Conservation (phyloP, 495 filamentous ascomycete species). For the Cercophora newfieldiana region DNA sequence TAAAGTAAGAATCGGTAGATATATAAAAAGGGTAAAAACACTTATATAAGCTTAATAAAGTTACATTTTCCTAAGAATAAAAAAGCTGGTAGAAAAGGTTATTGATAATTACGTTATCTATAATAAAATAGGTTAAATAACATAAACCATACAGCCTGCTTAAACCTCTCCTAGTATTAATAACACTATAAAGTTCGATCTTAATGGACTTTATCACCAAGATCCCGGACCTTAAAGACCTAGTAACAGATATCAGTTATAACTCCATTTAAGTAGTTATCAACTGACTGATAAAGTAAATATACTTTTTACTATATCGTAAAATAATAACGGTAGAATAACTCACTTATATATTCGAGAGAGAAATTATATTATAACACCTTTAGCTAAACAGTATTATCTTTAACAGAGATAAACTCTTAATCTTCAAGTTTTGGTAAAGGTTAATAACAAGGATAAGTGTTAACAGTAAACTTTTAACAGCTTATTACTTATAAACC, state of each 20-base stretch:
- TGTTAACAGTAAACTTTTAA: not conserved
- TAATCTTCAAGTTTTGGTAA: too few relatives aligned
- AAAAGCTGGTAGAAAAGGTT: conserved; percentile 1
- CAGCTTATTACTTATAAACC: not conserved
- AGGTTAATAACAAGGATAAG: too few relatives aligned
- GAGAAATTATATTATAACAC: too few relatives aligned
- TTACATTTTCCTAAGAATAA: conserved; percentile 1
- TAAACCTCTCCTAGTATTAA: not conserved
- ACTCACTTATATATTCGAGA: too few relatives aligned
- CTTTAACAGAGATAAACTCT: too few relatives aligned
- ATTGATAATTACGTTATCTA: not conserved
- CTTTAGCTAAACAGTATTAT: too few relatives aligned
- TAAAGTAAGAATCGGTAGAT: too few relatives aligned
- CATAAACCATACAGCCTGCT: conserved; percentile 7
- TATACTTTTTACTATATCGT: not conserved
- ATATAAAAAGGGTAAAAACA: too few relatives aligned
- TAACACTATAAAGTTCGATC: too few relatives aligned
- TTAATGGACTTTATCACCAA: conserved; percentile 4
- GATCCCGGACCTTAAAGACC: not conserved
- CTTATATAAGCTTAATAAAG: not conserved
- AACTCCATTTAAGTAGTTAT: not conserved
- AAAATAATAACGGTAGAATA: not conserved
- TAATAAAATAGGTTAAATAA: not conserved
- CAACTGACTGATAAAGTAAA: not conserved
- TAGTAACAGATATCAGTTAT: not conserved